These are phyloP conservation scores for Mangifera indica DNA, from an alignment of 345 rosid species.

Conservation along the genomic window DNA sequence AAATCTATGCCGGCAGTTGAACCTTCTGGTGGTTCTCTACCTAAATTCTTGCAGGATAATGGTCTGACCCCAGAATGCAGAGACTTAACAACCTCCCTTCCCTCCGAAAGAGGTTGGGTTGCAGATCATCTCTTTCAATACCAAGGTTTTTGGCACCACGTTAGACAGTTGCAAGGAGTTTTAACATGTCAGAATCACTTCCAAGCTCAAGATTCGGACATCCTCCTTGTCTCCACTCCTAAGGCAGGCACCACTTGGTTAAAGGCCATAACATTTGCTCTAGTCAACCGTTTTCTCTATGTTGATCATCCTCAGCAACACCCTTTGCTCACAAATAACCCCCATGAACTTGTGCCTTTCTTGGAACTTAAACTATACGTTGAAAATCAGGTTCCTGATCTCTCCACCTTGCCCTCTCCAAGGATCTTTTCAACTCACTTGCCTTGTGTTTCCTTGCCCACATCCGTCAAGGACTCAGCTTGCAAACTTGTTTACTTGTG, in stretches of 20 bases:
- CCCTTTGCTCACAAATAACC: conserved; percentile 50
- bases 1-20: background rate
- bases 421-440: conserved; percentile 47
- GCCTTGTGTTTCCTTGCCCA: conserved; percentile 35
- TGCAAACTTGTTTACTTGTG: conserved; percentile 57
- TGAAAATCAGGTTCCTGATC: conserved; percentile 24
- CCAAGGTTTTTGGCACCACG: conserved; percentile 51
- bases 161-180: conserved; percentile 38
- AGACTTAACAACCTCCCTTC: conserved; percentile 40
- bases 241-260: conserved; percentile 72
- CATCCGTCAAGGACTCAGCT: conserved; percentile 28
- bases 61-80: conserved; percentile 31
- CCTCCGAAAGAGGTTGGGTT: conserved; percentile 38
- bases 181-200: conserved; percentile 44
- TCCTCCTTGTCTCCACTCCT: conserved; percentile 52
- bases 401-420: conserved; percentile 34
- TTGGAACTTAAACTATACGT: conserved; percentile 31
- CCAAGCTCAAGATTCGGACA: conserved; percentile 39
- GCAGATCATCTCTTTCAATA: conserved; percentile 36
- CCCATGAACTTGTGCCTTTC: conserved; percentile 63
- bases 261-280: conserved; percentile 47
- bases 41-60: conserved; percentile 40
- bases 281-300: conserved; percentile 31
- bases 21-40: conserved; percentile 3
- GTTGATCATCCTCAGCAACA: conserved; percentile 27